Base-by-base conservation (phyloP, 495 filamentous ascomycete species). In the Tuber calosporum region DNA sequence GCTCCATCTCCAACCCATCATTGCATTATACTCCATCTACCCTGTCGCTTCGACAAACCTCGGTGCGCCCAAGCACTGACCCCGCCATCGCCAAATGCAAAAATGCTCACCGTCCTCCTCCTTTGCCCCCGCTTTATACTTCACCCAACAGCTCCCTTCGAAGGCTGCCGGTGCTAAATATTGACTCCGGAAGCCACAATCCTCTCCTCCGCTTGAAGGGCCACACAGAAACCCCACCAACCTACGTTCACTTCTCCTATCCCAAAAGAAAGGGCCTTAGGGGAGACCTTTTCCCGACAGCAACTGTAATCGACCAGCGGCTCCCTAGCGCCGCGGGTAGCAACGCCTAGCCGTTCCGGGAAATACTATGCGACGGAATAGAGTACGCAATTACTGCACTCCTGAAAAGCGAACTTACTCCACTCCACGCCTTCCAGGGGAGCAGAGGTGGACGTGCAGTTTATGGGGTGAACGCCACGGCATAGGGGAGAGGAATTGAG, bases 101-200 rank as follows among this genome's bases (percentile, higher is more conserved):
- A 26, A 48, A 73, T 73, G 58, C 62, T 79, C 68, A 66, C 76
- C 42, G 40, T 45, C 37, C 38, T 77, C 58, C 68, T 80, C 19
- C 73, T 71, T 19, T 68, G 73, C 34, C 42, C 69, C 34, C 69
- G 75, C 30, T 69, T 80, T 66, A 45, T 79, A 84, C 71, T 83
- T 77, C 85, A 86, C 72, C 67, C 73, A 1, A 53, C 36, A 20
- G 74, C 83, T 19, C 77, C 74, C n/a, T 85, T 86, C 73, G 85
- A 86, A 74, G 85, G 84, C 20, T 85, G 82, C 77, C 85, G 86
- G 79, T 83, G 83, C 38, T 84, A 84, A 58, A 84, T 86, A 72
- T 71, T 76, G 38, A 82, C 86, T 2, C 78, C 83, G 43, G 83
- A 83, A 67, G 80, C 79, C 8, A 78, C 80, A 9, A 79, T 82